Evolutionary conservation across 1,284 basidiomycete species (phyloP).

Genomic region (Naganishia sp.): DNA sequence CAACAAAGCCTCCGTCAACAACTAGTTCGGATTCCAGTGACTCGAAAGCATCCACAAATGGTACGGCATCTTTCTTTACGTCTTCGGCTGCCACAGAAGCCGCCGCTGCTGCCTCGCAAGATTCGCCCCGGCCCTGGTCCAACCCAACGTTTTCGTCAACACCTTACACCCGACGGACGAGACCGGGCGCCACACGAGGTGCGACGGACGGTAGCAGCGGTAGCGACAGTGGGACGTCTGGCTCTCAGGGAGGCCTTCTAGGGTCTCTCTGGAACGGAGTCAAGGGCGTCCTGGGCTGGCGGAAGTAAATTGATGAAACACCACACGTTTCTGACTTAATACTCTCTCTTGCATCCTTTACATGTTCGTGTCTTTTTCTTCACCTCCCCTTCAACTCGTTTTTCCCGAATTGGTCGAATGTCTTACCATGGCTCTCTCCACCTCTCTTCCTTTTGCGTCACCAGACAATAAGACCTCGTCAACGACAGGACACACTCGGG

Average conservation of each 20-base stretch:
- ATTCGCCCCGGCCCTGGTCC: conserved; percentile 12
- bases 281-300: conserved; percentile 27
- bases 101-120: conserved; percentile 9
- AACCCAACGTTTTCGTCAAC: not conserved
- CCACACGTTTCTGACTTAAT: conserved; percentile 20
- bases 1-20: conserved; percentile 39
- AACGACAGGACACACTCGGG: conserved; percentile 5
- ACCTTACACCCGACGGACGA: conserved; percentile 19
- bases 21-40: conserved; percentile 5
- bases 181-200: not conserved
- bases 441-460: not conserved
- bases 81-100: conserved; percentile 10
- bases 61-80: conserved; percentile 28
- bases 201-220: conserved; percentile 14
- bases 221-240: conserved; percentile 5
- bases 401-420: not conserved
- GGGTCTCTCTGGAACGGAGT: conserved; percentile 28
- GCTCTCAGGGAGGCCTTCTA: conserved; percentile 12
- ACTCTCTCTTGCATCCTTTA: conserved; percentile 11
- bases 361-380: conserved; percentile 28
- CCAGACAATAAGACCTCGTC: conserved; percentile 1
- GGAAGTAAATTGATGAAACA: conserved; percentile 11
- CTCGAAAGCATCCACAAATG: conserved; percentile 21
- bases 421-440: conserved; percentile 18
- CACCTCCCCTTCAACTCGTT: conserved; percentile 8